These are phyloP conservation scores for Talinum fruticosum DNA, from an alignment of 148 eudicot species.

Conservation along the genomic window DNA sequence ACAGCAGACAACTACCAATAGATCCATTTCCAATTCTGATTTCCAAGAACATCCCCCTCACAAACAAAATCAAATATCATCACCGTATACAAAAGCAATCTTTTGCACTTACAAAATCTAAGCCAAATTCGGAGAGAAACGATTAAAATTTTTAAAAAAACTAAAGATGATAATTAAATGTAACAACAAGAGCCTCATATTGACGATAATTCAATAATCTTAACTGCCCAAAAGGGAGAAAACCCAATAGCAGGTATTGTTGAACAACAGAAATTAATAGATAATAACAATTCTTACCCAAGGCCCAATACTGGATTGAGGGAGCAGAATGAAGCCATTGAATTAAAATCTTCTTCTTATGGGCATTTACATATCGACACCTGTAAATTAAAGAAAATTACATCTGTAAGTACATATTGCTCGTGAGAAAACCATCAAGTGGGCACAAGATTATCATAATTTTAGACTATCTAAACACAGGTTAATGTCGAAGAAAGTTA, in stretches of 20 bases:
- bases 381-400: not conserved
- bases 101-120: not conserved
- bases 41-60: not conserved
- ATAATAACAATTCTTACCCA: conserved; percentile 4
- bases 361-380: conserved; percentile 7
- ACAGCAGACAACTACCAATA: not conserved
- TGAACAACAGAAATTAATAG: not conserved
- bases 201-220: not conserved
- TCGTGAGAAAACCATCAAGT: not conserved
- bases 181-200: not conserved
- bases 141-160: too few species aligned
- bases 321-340: conserved; percentile 23
- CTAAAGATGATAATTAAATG: too few species aligned
- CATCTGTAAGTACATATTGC: not conserved
- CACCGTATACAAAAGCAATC: too few species aligned
- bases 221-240: not conserved
- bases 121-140: not conserved
- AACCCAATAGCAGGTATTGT: not conserved
- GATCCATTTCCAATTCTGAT: not conserved
- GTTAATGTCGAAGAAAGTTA: not conserved
- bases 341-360: not conserved
- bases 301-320: conserved; percentile 10
- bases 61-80: not conserved
- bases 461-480: not conserved
- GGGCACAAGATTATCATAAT: not conserved